Conservation (phyloP, 768 basidiomycete species). For the Mycena epipterygia region DNA sequence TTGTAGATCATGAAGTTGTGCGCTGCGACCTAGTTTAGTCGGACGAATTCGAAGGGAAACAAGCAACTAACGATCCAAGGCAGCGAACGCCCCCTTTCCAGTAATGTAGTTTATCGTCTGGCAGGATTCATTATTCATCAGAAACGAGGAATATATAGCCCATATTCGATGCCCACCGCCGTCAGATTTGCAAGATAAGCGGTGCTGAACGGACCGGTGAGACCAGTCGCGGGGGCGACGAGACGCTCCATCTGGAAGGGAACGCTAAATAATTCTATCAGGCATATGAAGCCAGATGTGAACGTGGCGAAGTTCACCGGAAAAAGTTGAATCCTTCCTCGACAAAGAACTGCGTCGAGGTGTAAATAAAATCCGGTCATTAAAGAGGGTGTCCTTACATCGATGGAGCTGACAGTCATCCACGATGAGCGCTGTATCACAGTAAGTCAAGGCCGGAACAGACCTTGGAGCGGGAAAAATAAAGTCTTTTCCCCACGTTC, state of each 20-base stretch:
- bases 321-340: constrained; percentile 71
- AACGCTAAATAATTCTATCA: constrained; percentile 42
- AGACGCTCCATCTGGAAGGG: constrained; percentile 73
- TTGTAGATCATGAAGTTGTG: constrained; percentile 77
- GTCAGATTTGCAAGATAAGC: constrained; percentile 67
- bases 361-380: not conserved
- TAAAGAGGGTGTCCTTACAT: constrained; percentile 38
- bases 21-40: constrained; percentile 46
- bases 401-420: constrained; percentile 51
- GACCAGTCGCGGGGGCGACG: constrained; percentile 63
- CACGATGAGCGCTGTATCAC: not conserved
- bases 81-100: constrained; percentile 67
- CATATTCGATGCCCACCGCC: constrained; percentile 47
- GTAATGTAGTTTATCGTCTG: constrained; percentile 74
- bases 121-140: constrained; percentile 9
- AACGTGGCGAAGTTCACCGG: constrained; percentile 49
- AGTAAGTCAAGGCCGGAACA: not conserved
- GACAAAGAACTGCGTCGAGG: constrained; percentile 65
- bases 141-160: not conserved
- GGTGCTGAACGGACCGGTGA: constrained; percentile 66
- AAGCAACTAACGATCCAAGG: constrained; percentile 64
- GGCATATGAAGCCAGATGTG: too few relatives aligned
- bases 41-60: not conserved
- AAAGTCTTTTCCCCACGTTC: constrained; percentile 54
- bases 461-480: constrained; percentile 31